A percentile compares a stretch with the other conserved stretches of the same genome.
Conservation (phyloP, 164 flowering plant genomes). For the Tetrastigma voinierianum region DNA sequence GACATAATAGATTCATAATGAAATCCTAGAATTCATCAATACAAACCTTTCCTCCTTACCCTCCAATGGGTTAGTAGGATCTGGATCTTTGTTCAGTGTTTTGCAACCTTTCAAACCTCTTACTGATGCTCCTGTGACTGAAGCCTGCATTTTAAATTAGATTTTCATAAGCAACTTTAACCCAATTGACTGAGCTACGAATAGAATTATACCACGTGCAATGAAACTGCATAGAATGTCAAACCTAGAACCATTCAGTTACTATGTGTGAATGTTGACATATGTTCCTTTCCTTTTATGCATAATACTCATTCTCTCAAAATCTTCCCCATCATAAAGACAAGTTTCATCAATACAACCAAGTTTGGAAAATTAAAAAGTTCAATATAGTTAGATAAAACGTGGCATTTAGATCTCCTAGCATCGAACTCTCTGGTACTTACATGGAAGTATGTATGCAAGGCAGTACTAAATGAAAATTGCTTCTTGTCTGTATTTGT, state of each 20-base stretch:
- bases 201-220: too few relatives aligned
- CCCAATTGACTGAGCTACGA: background rate
- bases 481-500: constrained; percentile 74
- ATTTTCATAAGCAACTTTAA: background rate
- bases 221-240: too few relatives aligned
- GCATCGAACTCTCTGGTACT: constrained; percentile 24
- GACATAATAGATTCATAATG: too few relatives aligned
- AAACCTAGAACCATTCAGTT: background rate
- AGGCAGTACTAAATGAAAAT: constrained; percentile 77
- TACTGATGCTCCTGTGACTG: constrained; percentile 66
- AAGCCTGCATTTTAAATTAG: constrained; percentile 51
- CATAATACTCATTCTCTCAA: too few relatives aligned
- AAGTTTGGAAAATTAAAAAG: background rate
- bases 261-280: background rate
- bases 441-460: constrained; percentile 93
- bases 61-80: constrained; percentile 79
- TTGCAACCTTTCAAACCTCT: constrained; percentile 87
- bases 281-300: background rate
- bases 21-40: background rate
- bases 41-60: constrained; percentile 74
- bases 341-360: background rate
- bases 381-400: background rate
- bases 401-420: background rate
- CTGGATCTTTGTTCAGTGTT: constrained; percentile 90
- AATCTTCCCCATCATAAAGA: background rate